Percentiles rank a stretch among this genome's conserved stretches.
phyloP scores from a whole-genome alignment of 2,329 filamentous ascomycete genomes.

The Cytospora chrysosperma region DNA sequence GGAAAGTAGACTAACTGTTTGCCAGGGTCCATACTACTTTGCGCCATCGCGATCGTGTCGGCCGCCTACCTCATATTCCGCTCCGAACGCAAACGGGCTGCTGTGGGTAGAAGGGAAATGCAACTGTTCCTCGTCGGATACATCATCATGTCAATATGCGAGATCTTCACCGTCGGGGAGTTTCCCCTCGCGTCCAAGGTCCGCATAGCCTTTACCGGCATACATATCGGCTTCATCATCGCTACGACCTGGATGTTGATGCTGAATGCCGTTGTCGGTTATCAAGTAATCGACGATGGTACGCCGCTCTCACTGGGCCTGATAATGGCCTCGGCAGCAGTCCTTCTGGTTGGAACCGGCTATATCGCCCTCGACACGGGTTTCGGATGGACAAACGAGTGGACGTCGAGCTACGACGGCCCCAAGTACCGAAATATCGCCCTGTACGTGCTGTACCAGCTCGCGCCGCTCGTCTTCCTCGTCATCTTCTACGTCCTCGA shows the following conservation, averaged over 20 bases:
- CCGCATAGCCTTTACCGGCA: constrained; percentile 79
- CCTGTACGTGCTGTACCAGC: constrained; percentile 91
- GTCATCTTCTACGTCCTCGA: constrained; percentile 85
- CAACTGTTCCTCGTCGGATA: constrained; percentile 88
- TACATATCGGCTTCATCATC: constrained; percentile 86
- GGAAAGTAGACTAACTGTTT: constrained; percentile 25
- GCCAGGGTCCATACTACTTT: constrained; percentile 82
- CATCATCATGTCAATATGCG: constrained; percentile 85
- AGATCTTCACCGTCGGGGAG: constrained; percentile 92
- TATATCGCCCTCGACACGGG: constrained; percentile 96
- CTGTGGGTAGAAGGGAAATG: constrained; percentile 94
- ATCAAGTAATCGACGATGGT: constrained; percentile 90
- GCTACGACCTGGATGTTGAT: constrained; percentile 89
- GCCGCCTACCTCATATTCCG: constrained; percentile 69
- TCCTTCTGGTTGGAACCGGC: constrained; percentile 83
- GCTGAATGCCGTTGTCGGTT: constrained; percentile 89
- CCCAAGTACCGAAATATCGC: constrained; percentile 71
- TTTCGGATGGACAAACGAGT: constrained; percentile 79
- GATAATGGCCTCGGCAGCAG: constrained; percentile 65
- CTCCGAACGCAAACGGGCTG: constrained; percentile 87
- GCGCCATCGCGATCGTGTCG: constrained; percentile 70
- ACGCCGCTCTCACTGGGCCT: constrained; percentile 80
- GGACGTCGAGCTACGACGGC: constrained; percentile 56
- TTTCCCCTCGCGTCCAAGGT: constrained; percentile 73
- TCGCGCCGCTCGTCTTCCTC: constrained; percentile 86